Conservation (phyloP, 108 stramenopile species). For the Pseudonitzschia pungens region DNA sequence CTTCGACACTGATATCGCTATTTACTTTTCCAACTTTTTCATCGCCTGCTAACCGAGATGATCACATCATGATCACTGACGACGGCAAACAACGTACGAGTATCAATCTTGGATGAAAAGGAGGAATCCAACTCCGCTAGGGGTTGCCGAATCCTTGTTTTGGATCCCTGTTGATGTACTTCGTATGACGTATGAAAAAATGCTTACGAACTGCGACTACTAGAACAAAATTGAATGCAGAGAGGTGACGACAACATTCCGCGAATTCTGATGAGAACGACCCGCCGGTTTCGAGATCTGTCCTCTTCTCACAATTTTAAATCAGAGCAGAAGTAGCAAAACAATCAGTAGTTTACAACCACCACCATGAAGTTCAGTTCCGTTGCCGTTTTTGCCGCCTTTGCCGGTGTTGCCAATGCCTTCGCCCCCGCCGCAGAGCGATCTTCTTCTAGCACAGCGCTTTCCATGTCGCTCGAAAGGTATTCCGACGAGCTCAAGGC, state of each 20-base stretch:
- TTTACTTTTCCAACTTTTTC: background rate
- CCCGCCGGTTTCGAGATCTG: background rate
- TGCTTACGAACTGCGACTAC: background rate
- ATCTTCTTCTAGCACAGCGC: background rate
- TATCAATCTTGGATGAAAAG: background rate
- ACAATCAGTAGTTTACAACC: background rate
- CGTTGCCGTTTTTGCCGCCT: conserved; percentile 12
- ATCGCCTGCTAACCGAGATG: background rate
- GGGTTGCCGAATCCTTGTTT: background rate
- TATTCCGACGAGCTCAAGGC: conserved; percentile 17
- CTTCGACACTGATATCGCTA: background rate
- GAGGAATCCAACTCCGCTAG: background rate
- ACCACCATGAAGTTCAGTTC: conserved; percentile 6
- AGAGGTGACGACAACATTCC: background rate
- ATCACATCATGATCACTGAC: background rate
- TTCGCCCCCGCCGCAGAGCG: conserved; percentile 8
- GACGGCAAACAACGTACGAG: conserved; percentile 1
- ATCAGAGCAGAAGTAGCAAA: background rate
- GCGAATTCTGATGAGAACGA: background rate
- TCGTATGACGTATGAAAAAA: conserved; percentile 8
- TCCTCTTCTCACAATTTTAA: background rate
- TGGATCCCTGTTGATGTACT: background rate
- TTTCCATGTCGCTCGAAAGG: conserved; percentile 17
- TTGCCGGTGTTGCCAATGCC: conserved; percentile 9
- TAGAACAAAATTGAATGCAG: background rate